A percentile compares a stretch with the other conserved stretches of the same genome.
These are phyloP conservation scores for Triangularia setosa DNA, from an alignment of 2,329 filamentous ascomycete genomes.

Conservation along the genomic window DNA sequence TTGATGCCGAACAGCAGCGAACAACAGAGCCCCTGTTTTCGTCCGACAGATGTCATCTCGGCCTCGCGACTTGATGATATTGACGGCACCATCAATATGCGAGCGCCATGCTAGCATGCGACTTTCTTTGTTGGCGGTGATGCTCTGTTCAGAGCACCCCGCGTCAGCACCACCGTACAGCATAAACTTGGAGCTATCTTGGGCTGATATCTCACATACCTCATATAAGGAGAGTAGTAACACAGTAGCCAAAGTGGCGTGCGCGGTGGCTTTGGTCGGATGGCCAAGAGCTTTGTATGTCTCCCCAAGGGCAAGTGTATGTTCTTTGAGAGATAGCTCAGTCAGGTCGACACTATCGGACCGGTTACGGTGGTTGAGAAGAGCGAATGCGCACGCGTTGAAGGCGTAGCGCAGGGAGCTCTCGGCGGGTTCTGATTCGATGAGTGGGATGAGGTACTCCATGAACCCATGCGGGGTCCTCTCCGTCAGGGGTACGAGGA, in stretches of 20 bases:
- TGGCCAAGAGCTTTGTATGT: constrained; percentile 52
- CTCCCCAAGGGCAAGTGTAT: constrained; percentile 50
- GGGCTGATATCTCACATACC: constrained; percentile 28
- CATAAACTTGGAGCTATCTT: neutral
- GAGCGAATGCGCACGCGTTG: constrained; percentile 55
- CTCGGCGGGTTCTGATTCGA: constrained; percentile 43
- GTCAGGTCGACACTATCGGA: constrained; percentile 33
- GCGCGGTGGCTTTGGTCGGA: constrained; percentile 44
- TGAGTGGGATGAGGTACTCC: constrained; percentile 55
- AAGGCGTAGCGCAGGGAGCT: constrained; percentile 53
- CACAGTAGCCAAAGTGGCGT: constrained; percentile 56
- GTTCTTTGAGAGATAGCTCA: constrained; percentile 46
- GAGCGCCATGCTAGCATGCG: constrained; percentile 58
- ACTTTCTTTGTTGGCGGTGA: constrained; percentile 48
- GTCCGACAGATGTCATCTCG: constrained; percentile 49
- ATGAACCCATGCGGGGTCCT: constrained; percentile 49
- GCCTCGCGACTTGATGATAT: constrained; percentile 54
- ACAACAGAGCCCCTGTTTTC: constrained; percentile 50
- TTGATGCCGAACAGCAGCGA: constrained; percentile 56
- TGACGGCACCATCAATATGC: constrained; percentile 58
- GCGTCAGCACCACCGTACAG: neutral
- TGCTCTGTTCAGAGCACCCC: constrained; percentile 36
- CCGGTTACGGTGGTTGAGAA: constrained; percentile 49
- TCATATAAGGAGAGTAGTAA: constrained; percentile 58
- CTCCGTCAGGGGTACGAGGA: constrained; percentile 50